A percentile compares a stretch with the other conserved stretches of the same genome.
These are phyloP conservation scores for Melampsora larici-populina DNA, from an alignment of 1,284 basidiomycete species.

Conservation along the genomic window DNA sequence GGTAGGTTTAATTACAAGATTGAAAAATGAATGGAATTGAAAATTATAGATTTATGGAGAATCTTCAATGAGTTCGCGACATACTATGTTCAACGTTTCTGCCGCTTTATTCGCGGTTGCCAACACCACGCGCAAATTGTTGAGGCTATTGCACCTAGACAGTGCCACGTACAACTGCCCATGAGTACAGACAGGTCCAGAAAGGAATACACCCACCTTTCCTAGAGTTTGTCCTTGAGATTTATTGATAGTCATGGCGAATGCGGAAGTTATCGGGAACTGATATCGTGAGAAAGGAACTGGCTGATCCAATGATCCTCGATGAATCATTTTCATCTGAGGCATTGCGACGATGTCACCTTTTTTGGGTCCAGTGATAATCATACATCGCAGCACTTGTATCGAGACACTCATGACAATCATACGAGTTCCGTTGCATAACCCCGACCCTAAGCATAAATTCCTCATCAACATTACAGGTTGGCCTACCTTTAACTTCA, in stretches of 20 bases:
- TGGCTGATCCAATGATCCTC: too few species aligned
- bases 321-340: neutral
- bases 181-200: conserved; percentile 5
- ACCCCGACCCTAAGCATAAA: neutral
- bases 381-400: neutral
- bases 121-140: too few species aligned
- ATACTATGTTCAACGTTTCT: too few species aligned
- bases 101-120: too few species aligned
- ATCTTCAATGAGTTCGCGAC: too few species aligned
- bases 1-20: too few species aligned
- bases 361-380: neutral
- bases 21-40: too few species aligned
- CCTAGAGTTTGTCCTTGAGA: conserved; percentile 5
- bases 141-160: neutral
- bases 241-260: conserved; percentile 12
- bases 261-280: neutral
- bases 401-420: neutral
- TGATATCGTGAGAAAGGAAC: neutral
- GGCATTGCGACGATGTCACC: too few species aligned
- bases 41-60: too few species aligned
- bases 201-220: neutral
- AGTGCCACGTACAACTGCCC: conserved; percentile 15
- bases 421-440: neutral
- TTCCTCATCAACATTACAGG: neutral
- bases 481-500: too few species aligned